A percentile compares a stretch with the other conserved stretches of the same genome.
phyloP scores from a whole-genome alignment of 2,329 filamentous ascomycete species.

The Fusarium sp. region DNA sequence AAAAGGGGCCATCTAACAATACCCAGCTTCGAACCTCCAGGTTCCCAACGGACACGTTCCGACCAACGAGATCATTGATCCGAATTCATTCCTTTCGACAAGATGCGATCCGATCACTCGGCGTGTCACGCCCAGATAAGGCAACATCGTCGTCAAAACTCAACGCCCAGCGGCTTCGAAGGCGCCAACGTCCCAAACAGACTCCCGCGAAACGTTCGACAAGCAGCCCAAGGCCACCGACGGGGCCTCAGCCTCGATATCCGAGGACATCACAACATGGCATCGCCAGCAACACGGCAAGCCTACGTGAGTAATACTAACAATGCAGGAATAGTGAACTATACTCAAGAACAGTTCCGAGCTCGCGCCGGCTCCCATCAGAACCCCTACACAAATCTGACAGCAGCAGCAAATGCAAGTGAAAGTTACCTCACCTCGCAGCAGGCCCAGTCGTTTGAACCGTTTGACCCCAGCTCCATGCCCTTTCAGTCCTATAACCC shows the following conservation, averaged over 20 bases:
- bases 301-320: conserved; percentile 65
- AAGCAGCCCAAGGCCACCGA: conserved; percentile 69
- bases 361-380: conserved; percentile 76
- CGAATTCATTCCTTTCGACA: conserved; percentile 76
- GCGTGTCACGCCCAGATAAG: conserved; percentile 72
- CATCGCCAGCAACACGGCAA: conserved; percentile 47
- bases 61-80: conserved; percentile 67
- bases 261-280: conserved; percentile 64
- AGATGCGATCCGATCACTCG: conserved; percentile 83
- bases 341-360: conserved; percentile 78
- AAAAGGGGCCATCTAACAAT: background rate
- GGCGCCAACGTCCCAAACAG: conserved; percentile 76
- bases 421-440: conserved; percentile 70
- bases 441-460: conserved; percentile 64
- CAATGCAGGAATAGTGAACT: conserved; percentile 65
- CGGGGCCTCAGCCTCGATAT: conserved; percentile 88
- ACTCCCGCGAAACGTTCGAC: conserved; percentile 60
- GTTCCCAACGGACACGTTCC: conserved; percentile 61
- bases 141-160: conserved; percentile 85
- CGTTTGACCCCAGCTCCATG: conserved; percentile 57
- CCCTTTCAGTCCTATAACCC: conserved; percentile 61
- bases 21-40: conserved; percentile 59
- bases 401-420: conserved; percentile 52
- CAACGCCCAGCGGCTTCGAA: conserved; percentile 83
- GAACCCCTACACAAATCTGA: conserved; percentile 48